Conservation (phyloP, 352 stramenopile genomes). For the Phytopythium sindhum region DNA sequence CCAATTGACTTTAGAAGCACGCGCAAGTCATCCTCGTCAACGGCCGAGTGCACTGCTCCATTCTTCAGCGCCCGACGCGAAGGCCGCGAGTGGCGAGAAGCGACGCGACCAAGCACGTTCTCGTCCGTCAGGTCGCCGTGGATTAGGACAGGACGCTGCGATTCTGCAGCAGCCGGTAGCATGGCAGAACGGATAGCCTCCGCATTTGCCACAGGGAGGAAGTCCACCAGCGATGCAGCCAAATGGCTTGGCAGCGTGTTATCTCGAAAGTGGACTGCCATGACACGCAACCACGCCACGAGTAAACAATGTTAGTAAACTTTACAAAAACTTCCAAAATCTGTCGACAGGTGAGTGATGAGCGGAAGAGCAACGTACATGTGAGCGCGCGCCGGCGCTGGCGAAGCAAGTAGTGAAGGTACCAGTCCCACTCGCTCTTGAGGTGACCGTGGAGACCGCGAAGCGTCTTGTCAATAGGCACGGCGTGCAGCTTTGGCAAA, state of each 20-base stretch:
- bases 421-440: conserved; percentile 77
- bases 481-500: conserved; percentile 52
- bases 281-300: conserved; percentile 9
- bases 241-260: conserved; percentile 55
- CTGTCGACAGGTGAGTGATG: not conserved
- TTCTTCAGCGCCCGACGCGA: conserved; percentile 2
- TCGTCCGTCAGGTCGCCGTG: conserved; percentile 86
- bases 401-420: conserved; percentile 70
- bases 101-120: conserved; percentile 61
- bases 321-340: not conserved
- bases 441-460: conserved; percentile 56
- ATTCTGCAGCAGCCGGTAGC: conserved; percentile 27
- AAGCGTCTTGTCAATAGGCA: conserved; percentile 41
- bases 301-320: conserved; percentile 4
- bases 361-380: conserved; percentile 41
- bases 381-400: conserved; percentile 58
- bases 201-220: conserved; percentile 34
- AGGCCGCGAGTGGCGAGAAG: conserved; percentile 6
- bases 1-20: conserved; percentile 38
- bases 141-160: conserved; percentile 50
- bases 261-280: conserved; percentile 58
- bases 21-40: conserved; percentile 13
- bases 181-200: conserved; percentile 30
- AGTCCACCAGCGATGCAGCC: conserved; percentile 54
- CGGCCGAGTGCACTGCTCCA: not conserved